Base-by-base conservation (phyloP, 345 rosid genomes). In the Boechera stricta region DNA sequence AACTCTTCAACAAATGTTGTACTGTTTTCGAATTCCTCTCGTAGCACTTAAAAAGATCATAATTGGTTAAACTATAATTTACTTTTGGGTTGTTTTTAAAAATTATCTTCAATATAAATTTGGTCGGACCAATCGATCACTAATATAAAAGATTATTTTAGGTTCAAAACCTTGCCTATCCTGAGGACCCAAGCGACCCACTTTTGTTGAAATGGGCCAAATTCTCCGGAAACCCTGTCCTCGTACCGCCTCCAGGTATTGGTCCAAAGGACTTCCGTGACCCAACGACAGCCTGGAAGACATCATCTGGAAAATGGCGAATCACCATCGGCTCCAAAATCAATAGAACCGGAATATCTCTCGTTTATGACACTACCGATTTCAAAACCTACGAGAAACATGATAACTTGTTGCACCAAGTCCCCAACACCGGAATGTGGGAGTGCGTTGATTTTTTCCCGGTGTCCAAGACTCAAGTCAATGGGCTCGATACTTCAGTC, bases 201-300 rank as follows among this genome's bases (percentile, higher is more conserved):
- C 88, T 94, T 52, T 85, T 94, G 45, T 33, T 89, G 59, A 70
- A 85, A 5, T 94, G 98, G 98, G 56, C 76, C 73, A 94, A 94
- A 69, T 82, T 78, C 83, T 47, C 89, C 0, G 87, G 88, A 35
- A 94, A 94, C 75, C 98, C 98, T 0, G 89, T 94, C 44, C 85
- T 94, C 4, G 81, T 79, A 65, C 94, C 97, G 0, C 98, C 98
- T 5, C 86, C 86, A 0, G 91, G 94, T 39, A 82, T 90, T 35
- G 64, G 65, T 15, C 7, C 21, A 59, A 79, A 79, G 86, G 98
- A 94, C 74, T 94, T 94, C 84, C 94, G 98, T 3, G 98, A 94
- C 67, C 98, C 98, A 0, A 94, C 98, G 4, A 94, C 98, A 0
- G 98, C 96, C n/a, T 94, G 98, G 98, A 63, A 59, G 6, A 89